Evolutionary conservation across 1,139 yeast genomes (phyloP), one percentile per base, ranked within the genome.

Genomic region (Sugiyamaella sp.): DNA sequence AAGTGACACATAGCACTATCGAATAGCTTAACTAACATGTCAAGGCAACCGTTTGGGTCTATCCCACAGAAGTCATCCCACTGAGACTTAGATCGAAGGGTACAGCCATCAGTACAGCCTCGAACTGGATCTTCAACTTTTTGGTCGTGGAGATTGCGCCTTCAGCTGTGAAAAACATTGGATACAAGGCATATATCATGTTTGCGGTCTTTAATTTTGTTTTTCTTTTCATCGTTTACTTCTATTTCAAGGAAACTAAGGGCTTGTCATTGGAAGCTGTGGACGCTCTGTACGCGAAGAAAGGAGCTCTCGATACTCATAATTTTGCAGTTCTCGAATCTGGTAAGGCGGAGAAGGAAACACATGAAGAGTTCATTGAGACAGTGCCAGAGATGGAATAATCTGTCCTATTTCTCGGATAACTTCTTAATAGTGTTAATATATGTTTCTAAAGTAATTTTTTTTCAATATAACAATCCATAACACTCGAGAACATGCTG

Each of bases 41-140:
- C 16, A 33, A n/a, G 46, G 45, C 51, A 17, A 58, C 59, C 17
- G 65, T 66, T 6, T 65, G 66, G 64, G 73, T 82, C 51, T 80
- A 80, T 69, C 85, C 84, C 47, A 81, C 85, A 46, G 86, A 82
- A 70, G 77, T 82, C 54, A 77, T 80, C 64, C 84, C 85, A n/a
- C 74, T 80, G 63, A 75, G 79, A 65, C 76, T 82, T 39, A 78
- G 86, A 72, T 79, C 84, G 48, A 75, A 77, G 48, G 83, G 81
- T 48, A 72, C 80, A 47, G 84, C 82, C 22, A 69, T 79, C 40
- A 58, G 52, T 3, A 52, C 62, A 9, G 58, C 57, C 37, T 81
- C 44, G 70, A 83, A 63, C 81, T 87, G 52, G 76, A 79, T 58
- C 64, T 81, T 63, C 56, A 74, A 73, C 43, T 75, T 74, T 53